phyloP scores from a whole-genome alignment of 179 eudicot species.

The Silene vulgaris region DNA sequence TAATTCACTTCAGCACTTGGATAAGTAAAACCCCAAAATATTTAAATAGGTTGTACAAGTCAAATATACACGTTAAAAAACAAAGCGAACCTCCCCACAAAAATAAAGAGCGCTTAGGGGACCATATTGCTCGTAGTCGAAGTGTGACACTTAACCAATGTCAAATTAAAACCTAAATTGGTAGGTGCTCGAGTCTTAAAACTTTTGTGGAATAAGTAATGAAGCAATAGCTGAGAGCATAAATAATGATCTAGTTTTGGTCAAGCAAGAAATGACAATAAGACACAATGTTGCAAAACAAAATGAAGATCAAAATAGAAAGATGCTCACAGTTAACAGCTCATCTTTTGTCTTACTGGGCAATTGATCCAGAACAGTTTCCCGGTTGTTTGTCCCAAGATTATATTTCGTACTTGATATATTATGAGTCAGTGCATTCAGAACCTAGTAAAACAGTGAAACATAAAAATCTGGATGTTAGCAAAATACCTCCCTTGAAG shows the following conservation, averaged over 20 bases:
- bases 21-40: neutral
- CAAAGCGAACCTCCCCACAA: too few relatives aligned
- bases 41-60: neutral
- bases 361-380: slow-evolving; percentile 77
- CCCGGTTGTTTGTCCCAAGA: slow-evolving; percentile 63
- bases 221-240: slow-evolving; percentile 2
- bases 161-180: neutral
- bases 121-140: neutral
- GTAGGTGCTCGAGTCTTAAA: neutral
- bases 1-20: neutral
- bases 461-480: slow-evolving; percentile 19
- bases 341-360: slow-evolving; percentile 64
- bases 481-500: neutral
- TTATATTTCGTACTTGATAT: slow-evolving; percentile 73
- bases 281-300: slow-evolving; percentile 15
- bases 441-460: slow-evolving; percentile 42
- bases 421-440: slow-evolving; percentile 58
- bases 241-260: neutral
- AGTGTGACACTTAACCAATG: neutral
- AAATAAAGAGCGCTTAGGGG: neutral
- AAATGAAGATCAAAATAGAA: slow-evolving; percentile 5
- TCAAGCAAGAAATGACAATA: neutral
- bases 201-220: neutral
- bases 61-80: too few relatives aligned
- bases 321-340: slow-evolving; percentile 62